Evolutionary conservation across 2,329 filamentous ascomycete species (phyloP).

Genomic region (Exophiala sp.): DNA sequence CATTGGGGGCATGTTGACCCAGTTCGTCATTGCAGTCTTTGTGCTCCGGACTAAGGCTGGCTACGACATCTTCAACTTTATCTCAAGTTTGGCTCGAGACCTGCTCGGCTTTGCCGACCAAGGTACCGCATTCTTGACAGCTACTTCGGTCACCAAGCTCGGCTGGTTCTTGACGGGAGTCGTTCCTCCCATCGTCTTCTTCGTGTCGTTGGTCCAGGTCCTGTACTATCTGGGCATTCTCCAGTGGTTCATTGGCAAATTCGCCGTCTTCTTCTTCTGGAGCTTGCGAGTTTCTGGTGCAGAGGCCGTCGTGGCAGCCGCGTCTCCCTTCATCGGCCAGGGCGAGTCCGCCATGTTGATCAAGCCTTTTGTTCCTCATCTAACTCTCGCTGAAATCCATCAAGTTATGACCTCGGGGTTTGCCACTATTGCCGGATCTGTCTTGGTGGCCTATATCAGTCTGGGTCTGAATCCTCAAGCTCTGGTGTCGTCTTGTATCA

Average conservation of each 20-base stretch:
- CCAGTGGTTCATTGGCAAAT: slow-evolving; percentile 85
- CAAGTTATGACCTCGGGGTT: slow-evolving; percentile 91
- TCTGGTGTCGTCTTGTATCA: slow-evolving; percentile 84
- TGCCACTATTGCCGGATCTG: slow-evolving; percentile 83
- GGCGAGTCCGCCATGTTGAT: slow-evolving; percentile 92
- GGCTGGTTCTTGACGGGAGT: slow-evolving; percentile 70
- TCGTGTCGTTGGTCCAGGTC: slow-evolving; percentile 85
- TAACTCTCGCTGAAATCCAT: slow-evolving; percentile 82
- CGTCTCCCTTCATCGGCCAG: slow-evolving; percentile 89
- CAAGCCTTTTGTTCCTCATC: slow-evolving; percentile 74
- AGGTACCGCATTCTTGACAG: slow-evolving; percentile 68
- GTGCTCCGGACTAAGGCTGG: slow-evolving; percentile 74
- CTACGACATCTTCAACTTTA: slow-evolving; percentile 87
- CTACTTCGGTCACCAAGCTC: slow-evolving; percentile 39
- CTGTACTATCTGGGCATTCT: slow-evolving; percentile 73
- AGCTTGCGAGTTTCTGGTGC: slow-evolving; percentile 77
- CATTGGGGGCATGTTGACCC: slow-evolving; percentile 79
- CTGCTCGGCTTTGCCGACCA: slow-evolving; percentile 69
- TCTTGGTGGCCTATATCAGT: slow-evolving; percentile 76
- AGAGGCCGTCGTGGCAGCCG: slow-evolving; percentile 87
- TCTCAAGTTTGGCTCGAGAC: slow-evolving; percentile 66
- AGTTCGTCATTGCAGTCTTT: slow-evolving; percentile 84
- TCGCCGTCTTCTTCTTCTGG: slow-evolving; percentile 90
- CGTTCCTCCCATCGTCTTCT: slow-evolving; percentile 92
- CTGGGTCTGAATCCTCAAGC: slow-evolving; percentile 80